A percentile compares a stretch with the other conserved stretches of the same genome.
Conservation (phyloP, 208 protist species). For the Leishmania turanica region DNA sequence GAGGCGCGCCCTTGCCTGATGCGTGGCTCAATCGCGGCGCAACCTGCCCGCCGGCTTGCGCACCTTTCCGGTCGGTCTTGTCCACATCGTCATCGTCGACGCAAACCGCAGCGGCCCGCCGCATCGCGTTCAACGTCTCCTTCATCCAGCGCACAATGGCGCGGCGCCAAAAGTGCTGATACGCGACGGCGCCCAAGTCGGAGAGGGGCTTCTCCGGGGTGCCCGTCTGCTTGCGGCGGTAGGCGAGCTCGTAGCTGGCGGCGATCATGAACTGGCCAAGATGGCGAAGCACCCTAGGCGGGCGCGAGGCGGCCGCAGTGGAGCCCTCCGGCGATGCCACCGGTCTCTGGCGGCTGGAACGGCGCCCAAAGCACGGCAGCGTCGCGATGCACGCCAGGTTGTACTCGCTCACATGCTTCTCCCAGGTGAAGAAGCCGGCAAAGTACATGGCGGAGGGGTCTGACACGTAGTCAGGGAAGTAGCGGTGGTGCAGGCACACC, state of each 20-base stretch:
- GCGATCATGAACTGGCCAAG: constrained; percentile 98
- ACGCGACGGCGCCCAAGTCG: constrained; percentile 96
- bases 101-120: constrained; percentile 13
- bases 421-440: constrained; percentile 99
- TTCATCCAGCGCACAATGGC: constrained; percentile 70
- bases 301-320: neutral
- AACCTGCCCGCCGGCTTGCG: neutral
- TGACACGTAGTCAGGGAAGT: constrained; percentile 75
- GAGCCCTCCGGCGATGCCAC: neutral
- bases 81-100: constrained; percentile 22
- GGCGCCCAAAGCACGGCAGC: constrained; percentile 93
- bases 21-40: neutral
- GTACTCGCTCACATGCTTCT: constrained; percentile 95
- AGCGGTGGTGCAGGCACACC: constrained; percentile 74
- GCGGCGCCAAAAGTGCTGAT: constrained; percentile 91
- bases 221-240: constrained; percentile 94
- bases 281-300: constrained; percentile 23
- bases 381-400: constrained; percentile 99
- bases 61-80: neutral
- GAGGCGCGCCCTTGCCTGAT: neutral
- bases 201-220: constrained; percentile 98
- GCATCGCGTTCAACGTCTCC: constrained; percentile 26
- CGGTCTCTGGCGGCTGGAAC: constrained; percentile 10
- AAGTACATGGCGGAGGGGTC: constrained; percentile 80
- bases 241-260: constrained; percentile 98